Base-by-base conservation (phyloP, 1,284 basidiomycete genomes). In the Cerioporus squamosus region DNA sequence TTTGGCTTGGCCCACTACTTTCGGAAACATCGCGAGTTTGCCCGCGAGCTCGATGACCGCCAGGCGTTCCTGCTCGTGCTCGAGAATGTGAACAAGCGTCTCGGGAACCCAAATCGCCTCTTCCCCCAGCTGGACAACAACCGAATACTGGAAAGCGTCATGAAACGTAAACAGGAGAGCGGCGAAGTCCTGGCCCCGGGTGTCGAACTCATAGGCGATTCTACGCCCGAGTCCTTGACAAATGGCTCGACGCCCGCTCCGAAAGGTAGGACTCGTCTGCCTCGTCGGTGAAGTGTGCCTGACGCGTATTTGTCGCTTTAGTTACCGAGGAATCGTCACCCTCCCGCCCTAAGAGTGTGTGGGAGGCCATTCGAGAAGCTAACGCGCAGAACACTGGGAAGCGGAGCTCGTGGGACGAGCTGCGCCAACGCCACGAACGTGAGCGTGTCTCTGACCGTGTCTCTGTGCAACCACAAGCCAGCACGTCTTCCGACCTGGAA, bases 301-400 rank as follows among this genome's bases (percentile, higher is more conserved):
- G 57, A 52, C 39, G 38, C 33, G 24, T n/a, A n/a, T n/a, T 42
- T 44, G 45, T 22, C 47, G 15, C 10, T 29, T 14, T 26, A 61
- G 61, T 38, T 23, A 18, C 54, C 26, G 53, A 53, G n/a, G 56
- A 59, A n/a, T 20, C 56, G 17, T 38, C 56, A 3, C 12, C 55
- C 12, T 23, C 44, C 14, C 59, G 53, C 42, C 68, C 71, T 15
- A 53, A 60, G 54, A 81, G 69, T 55, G 81, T 75, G 61, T 90
- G 88, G 88, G 85, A 87, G 42, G 80, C 85, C 60, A 84, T 90
- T 44, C 83, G 87, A 52, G 74, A 75, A 46, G 79, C 74, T n/a
- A 87, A 86, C 59, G 71, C 77, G 31, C 78, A 73, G 33, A 69
- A 57, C 58, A 58, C 74, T 29, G 76, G 75, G 3, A 70, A 75